Evolutionary conservation across 2,329 filamentous ascomycete species (phyloP).

Genomic region (Cladosporium austrohemisphaericum): DNA sequence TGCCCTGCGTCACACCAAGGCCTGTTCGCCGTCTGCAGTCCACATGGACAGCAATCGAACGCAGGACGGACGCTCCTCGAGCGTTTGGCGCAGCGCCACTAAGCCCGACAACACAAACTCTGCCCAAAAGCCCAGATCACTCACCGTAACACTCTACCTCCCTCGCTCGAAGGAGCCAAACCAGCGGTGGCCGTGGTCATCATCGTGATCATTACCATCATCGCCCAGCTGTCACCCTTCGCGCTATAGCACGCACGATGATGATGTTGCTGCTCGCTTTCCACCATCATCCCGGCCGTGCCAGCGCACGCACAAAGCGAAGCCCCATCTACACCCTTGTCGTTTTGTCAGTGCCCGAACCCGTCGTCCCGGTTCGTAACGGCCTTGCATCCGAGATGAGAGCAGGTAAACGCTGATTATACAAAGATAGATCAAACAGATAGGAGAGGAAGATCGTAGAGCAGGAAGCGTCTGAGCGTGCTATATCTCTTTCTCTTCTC

Average conservation of each 20-base stretch:
- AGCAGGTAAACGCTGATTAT: too few species aligned
- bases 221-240: not conserved
- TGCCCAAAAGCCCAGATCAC: not conserved
- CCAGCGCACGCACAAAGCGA: not conserved
- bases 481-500: not conserved
- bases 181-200: not conserved
- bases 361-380: constrained; percentile 6
- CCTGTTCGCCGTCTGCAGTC: not conserved
- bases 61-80: not conserved
- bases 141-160: not conserved
- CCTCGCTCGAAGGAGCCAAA: constrained; percentile 1
- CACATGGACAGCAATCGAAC: constrained; percentile 1
- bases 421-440: not conserved
- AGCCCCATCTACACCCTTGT: constrained; percentile 5
- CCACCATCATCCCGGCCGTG: not conserved
- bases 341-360: constrained; percentile 7
- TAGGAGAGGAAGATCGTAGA: not conserved
- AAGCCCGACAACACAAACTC: not conserved
- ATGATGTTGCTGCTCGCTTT: not conserved
- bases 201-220: not conserved
- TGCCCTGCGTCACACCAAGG: constrained; percentile 1
- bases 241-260: not conserved
- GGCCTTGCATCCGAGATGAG: not conserved
- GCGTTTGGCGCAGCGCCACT: not conserved
- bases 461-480: not conserved